These are phyloP conservation scores for Rhizophagus sp. DNA, from an alignment of 192 early-diverging fungal species.

Conservation along the genomic window DNA sequence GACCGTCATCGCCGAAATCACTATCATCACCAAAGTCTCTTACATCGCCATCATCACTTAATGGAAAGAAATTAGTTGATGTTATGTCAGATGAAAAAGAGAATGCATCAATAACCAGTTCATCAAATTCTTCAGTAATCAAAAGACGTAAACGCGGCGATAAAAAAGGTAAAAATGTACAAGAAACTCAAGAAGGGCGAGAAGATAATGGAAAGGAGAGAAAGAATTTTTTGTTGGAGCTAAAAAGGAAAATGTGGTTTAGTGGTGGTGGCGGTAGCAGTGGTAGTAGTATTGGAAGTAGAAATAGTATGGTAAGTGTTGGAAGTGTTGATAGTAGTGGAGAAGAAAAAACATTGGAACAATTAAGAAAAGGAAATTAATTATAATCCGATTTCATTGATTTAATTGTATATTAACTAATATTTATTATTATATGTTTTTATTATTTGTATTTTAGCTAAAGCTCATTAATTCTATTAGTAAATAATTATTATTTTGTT, in stretches of 20 bases:
- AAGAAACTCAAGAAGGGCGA: background rate
- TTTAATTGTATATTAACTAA: too few species aligned
- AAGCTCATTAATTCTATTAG: too few species aligned
- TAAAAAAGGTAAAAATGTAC: background rate
- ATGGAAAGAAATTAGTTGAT: background rate
- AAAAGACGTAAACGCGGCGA: background rate
- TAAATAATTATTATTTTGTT: too few species aligned
- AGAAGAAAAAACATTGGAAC: background rate
- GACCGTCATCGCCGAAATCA: background rate
- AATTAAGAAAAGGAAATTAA: background rate
- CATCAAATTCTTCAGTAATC: background rate
- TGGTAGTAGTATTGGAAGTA: background rate
- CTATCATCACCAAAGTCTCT: background rate
- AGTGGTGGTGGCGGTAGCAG: background rate
- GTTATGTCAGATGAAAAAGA: background rate
- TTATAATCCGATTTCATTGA: too few species aligned
- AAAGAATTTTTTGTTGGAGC: constrained; percentile 11
- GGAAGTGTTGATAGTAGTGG: background rate
- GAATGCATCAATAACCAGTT: background rate
- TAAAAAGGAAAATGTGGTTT: constrained; percentile 17
- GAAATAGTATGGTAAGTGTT: background rate
- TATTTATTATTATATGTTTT: too few species aligned
- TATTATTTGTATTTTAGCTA: too few species aligned
- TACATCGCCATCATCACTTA: background rate
- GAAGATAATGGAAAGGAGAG: constrained; percentile 8